phyloP scores from a whole-genome alignment of 495 filamentous ascomycete genomes.

The Penicillium alfredii region DNA sequence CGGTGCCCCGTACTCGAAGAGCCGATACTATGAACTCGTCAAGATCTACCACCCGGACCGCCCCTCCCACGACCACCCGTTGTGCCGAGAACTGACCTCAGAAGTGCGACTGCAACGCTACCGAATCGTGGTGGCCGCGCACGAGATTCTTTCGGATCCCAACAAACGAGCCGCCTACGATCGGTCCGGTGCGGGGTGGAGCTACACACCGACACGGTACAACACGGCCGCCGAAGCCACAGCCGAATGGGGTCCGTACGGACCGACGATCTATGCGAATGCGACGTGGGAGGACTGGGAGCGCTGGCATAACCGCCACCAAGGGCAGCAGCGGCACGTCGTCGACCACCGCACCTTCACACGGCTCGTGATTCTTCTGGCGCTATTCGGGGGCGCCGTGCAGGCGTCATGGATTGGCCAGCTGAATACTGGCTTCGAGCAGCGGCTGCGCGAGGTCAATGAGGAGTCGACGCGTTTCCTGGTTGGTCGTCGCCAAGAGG shows the following conservation, averaged over 20 bases:
- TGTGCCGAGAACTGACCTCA: constrained; percentile 44
- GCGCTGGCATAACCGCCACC: constrained; percentile 63
- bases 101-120: constrained; percentile 75
- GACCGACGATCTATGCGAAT: constrained; percentile 58
- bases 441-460: constrained; percentile 57
- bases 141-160: constrained; percentile 85
- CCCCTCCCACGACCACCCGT: constrained; percentile 42
- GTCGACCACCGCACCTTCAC: constrained; percentile 71
- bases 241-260: constrained; percentile 25
- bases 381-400: constrained; percentile 57
- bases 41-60: constrained; percentile 95
- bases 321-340: constrained; percentile 55
- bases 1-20: constrained; percentile 69
- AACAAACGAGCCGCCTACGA: constrained; percentile 76
- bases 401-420: constrained; percentile 63
- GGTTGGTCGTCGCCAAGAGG: constrained; percentile 46
- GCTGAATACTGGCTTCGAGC: constrained; percentile 49
- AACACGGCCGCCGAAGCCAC: constrained; percentile 9
- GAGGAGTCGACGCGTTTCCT: constrained; percentile 57
- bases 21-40: constrained; percentile 79
- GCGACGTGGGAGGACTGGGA: constrained; percentile 99
- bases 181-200: constrained; percentile 74
- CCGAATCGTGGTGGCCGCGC: constrained; percentile 75
- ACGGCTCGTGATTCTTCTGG: constrained; percentile 57
- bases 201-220: constrained; percentile 29